These are phyloP conservation scores for Athelia psychrophila DNA, from an alignment of 1,284 basidiomycete species.

Conservation along the genomic window DNA sequence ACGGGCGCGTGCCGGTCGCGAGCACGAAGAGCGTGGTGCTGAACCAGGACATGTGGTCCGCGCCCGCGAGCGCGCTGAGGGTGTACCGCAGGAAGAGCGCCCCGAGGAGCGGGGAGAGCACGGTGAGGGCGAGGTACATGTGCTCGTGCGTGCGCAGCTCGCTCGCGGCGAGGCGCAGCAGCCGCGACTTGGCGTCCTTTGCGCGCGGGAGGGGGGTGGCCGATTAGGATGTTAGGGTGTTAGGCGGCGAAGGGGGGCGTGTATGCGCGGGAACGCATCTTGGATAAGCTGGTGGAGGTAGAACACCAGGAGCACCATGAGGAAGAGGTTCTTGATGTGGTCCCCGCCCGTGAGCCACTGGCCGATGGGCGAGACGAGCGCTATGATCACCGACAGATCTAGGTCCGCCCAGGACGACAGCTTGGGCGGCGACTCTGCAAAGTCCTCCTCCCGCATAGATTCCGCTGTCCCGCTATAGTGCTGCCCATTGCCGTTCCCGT, in stretches of 20 bases:
- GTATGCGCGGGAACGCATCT: constrained; percentile 39
- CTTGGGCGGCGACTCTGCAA: no score
- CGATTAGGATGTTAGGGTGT: background rate
- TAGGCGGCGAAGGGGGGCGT: constrained; percentile 1
- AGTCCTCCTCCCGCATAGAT: no score
- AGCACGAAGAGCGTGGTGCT: constrained; percentile 72
- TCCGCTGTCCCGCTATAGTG: no score
- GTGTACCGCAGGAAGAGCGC: constrained; percentile 60
- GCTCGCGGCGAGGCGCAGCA: constrained; percentile 43
- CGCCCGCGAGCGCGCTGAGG: constrained; percentile 47
- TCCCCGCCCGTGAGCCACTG: constrained; percentile 79
- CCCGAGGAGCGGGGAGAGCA: constrained; percentile 67
- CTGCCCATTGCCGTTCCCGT: no score
- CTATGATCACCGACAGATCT: constrained; percentile 67
- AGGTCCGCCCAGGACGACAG: constrained; percentile 52
- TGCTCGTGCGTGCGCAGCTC: constrained; percentile 62
- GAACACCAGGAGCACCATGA: constrained; percentile 65
- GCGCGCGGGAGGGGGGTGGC: constrained; percentile 18
- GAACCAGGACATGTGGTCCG: constrained; percentile 71
- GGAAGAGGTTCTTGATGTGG: constrained; percentile 65
- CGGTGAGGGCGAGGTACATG: constrained; percentile 56
- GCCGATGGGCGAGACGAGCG: constrained; percentile 67
- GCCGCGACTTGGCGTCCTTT: constrained; percentile 27
- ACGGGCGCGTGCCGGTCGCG: constrained; percentile 74
- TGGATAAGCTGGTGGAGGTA: constrained; percentile 80